phyloP scores from a whole-genome alignment of 805 yeast species.

The Pichia insulana region DNA sequence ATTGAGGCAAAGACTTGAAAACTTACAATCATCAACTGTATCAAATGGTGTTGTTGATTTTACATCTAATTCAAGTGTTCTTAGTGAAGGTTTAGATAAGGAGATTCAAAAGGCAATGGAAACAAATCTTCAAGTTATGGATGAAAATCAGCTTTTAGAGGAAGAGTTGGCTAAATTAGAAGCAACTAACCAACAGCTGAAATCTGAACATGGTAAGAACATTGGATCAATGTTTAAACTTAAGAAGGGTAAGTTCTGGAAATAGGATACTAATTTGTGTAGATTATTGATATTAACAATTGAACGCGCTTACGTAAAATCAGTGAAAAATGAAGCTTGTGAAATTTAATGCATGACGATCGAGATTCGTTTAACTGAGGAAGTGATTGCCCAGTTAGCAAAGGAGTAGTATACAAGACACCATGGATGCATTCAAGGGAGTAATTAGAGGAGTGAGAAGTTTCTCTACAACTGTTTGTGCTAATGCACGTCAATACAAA shows the following conservation, averaged over 20 bases:
- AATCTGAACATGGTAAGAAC: slow-evolving; percentile 12
- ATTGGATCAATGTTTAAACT: slow-evolving; percentile 9
- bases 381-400: no score
- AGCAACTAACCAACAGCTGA: slow-evolving; percentile 27
- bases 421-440: neutral
- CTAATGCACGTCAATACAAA: slow-evolving; percentile 26
- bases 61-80: slow-evolving; percentile 17
- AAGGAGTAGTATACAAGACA: no score
- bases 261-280: no score
- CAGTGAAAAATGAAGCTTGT: no score
- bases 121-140: slow-evolving; percentile 59
- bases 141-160: slow-evolving; percentile 47
- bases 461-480: slow-evolving; percentile 18
- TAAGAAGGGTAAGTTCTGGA: slow-evolving; percentile 13
- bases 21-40: slow-evolving; percentile 23
- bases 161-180: slow-evolving; percentile 41
- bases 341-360: no score
- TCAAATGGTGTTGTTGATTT: slow-evolving; percentile 18
- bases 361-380: no score
- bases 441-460: slow-evolving; percentile 1
- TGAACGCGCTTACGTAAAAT: no score
- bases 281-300: no score
- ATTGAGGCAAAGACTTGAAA: slow-evolving; percentile 33
- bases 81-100: slow-evolving; percentile 30
- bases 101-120: slow-evolving; percentile 55